Percentiles rank a stretch among this genome's conserved stretches.
Evolutionary conservation across 1,284 basidiomycete genomes (phyloP).

Genomic region (Tilletia setariae): DNA sequence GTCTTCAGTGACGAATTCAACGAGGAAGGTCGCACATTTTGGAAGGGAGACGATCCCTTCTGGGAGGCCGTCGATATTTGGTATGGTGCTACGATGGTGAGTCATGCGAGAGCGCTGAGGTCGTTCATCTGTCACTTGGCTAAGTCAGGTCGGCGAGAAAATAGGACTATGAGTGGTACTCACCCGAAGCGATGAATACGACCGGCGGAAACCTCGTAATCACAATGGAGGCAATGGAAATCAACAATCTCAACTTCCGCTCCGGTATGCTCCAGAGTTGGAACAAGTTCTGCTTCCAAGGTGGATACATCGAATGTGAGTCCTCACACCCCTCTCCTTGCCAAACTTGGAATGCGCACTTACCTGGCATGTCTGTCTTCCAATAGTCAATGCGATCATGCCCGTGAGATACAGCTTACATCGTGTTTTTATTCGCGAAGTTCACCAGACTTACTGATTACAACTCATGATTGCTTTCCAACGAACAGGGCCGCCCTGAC

Average conservation of each 20-base stretch:
- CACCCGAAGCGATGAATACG: constrained; percentile 49
- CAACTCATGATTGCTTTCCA: too few relatives aligned
- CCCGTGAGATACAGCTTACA: constrained; percentile 19
- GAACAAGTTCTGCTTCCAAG: constrained; percentile 55
- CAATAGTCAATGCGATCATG: constrained; percentile 17
- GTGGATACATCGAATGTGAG: constrained; percentile 48
- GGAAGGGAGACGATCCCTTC: constrained; percentile 29
- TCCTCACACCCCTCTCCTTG: constrained; percentile 21
- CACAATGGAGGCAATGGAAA: constrained; percentile 34
- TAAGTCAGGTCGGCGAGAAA: too few relatives aligned
- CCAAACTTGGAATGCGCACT: not conserved
- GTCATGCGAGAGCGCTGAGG: not conserved
- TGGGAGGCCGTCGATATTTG: constrained; percentile 53
- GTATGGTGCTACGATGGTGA: constrained; percentile 38
- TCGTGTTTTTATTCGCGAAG: too few relatives aligned
- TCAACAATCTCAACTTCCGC: constrained; percentile 49
- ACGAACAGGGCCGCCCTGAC: constrained; percentile 25
- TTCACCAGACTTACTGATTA: too few relatives aligned
- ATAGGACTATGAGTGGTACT: constrained; percentile 54
- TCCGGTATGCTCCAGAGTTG: constrained; percentile 53
- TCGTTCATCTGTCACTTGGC: not conserved
- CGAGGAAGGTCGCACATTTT: constrained; percentile 19
- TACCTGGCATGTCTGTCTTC: too few relatives aligned
- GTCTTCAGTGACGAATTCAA: constrained; percentile 22
- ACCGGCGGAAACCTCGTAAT: constrained; percentile 41